Evolutionary conservation across 768 basidiomycete species (phyloP).

Genomic region (Obba rivulosa): DNA sequence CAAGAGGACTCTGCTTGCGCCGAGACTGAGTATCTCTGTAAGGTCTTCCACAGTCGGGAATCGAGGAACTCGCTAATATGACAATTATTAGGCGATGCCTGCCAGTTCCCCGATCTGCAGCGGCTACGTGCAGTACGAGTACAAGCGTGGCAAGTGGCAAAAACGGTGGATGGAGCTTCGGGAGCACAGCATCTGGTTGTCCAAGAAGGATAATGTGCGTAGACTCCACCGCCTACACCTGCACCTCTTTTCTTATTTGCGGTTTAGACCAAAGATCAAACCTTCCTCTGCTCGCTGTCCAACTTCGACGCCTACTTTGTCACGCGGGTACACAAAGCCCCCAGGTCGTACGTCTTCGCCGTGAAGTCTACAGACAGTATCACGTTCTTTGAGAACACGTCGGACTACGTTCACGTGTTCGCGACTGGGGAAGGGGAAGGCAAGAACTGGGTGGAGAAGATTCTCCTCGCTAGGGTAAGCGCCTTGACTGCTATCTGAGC

Average conservation of each 20-base stretch:
- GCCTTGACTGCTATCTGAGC: constrained; percentile 7
- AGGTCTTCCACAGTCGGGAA: constrained; percentile 21
- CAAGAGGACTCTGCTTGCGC: constrained; percentile 65
- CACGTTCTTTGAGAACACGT: constrained; percentile 79
- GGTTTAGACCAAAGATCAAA: constrained; percentile 76
- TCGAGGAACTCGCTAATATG: constrained; percentile 13
- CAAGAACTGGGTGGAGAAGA: constrained; percentile 70
- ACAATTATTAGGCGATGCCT: constrained; percentile 46
- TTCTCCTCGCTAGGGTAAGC: constrained; percentile 77
- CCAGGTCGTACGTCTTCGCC: constrained; percentile 81
- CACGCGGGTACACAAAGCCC: constrained; percentile 72
- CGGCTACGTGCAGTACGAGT: constrained; percentile 83
- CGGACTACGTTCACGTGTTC: constrained; percentile 87
- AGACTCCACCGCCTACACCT: constrained; percentile 1
- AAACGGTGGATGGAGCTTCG: constrained; percentile 87
- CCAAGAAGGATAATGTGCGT: constrained; percentile 84
- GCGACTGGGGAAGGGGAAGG: constrained; percentile 73
- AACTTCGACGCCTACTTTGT: constrained; percentile 87
- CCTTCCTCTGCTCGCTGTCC: constrained; percentile 75
- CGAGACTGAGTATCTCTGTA: constrained; percentile 54
- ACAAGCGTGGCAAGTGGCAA: constrained; percentile 91
- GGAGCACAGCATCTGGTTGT: constrained; percentile 81
- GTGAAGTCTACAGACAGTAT: constrained; percentile 86
- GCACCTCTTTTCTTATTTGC: constrained; percentile 8
- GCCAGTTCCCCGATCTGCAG: constrained; percentile 36